phyloP scores from a whole-genome alignment of 139 green algal genomes.

The Bryopsis sp. region DNA sequence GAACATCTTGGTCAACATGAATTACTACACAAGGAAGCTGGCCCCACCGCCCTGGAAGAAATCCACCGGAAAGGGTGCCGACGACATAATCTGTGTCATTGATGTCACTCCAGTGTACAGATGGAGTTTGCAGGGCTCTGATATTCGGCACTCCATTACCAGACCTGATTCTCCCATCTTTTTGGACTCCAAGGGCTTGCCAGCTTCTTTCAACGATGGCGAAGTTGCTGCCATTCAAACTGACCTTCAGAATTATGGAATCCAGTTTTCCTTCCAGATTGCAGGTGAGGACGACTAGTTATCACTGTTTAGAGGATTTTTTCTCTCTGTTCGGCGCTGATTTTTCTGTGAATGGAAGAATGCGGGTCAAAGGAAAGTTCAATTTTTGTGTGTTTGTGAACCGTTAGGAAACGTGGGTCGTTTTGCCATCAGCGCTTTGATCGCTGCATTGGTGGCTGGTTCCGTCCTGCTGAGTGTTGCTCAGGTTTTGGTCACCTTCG shows the following conservation, averaged over 20 bases:
- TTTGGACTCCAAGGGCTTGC: background rate
- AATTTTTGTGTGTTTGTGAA: background rate
- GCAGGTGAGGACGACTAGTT: background rate
- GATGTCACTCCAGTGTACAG: background rate
- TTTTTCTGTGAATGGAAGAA: too few species aligned
- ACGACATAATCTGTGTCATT: constrained; percentile 7
- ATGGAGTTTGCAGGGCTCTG: background rate
- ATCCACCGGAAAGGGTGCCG: background rate
- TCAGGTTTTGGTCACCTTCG: constrained; percentile 21
- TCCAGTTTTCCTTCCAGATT: background rate
- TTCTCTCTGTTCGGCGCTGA: too few species aligned
- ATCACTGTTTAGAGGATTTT: too few species aligned
- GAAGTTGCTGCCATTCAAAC: constrained; percentile 4
- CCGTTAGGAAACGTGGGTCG: constrained; percentile 11
- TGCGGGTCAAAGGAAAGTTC: background rate
- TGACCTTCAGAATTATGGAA: background rate
- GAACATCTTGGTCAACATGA: background rate
- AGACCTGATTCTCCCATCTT: background rate
- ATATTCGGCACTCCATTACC: background rate
- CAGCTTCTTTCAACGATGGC: background rate
- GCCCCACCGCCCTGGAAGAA: constrained; percentile 4
- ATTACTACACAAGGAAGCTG: constrained; percentile 10
- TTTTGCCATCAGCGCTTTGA: constrained; percentile 23
- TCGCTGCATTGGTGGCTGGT: constrained; percentile 20
- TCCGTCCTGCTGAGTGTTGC: constrained; percentile 22